phyloP scores from a whole-genome alignment of 2,329 filamentous ascomycete genomes.

The Pleurostoma richardsiae region DNA sequence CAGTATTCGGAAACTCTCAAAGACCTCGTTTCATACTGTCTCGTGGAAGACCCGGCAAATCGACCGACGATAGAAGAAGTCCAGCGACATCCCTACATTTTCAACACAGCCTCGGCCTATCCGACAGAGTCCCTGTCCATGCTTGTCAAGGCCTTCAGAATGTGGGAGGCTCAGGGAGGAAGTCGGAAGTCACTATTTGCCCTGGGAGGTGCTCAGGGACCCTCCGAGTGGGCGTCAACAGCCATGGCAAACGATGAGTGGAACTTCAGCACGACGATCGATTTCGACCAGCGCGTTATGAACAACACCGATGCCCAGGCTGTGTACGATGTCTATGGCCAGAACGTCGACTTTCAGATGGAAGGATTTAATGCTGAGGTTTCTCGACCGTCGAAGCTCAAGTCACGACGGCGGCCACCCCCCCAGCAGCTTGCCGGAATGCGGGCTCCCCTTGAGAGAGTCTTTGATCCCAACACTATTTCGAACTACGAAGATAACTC shows the following conservation, averaged over 20 bases:
- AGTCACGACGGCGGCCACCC: constrained; percentile 42
- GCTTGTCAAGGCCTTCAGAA: constrained; percentile 66
- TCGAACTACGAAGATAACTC: constrained; percentile 62
- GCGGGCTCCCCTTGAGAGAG: constrained; percentile 56
- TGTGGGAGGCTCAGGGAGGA: constrained; percentile 72
- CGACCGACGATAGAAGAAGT: constrained; percentile 67
- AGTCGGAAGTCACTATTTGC: constrained; percentile 62
- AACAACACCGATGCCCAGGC: constrained; percentile 49
- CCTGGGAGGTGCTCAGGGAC: constrained; percentile 51
- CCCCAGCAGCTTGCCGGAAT: constrained; percentile 55
- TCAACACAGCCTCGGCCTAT: constrained; percentile 55
- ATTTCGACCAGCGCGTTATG: constrained; percentile 56
- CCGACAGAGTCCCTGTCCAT: constrained; percentile 59
- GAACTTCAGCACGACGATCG: constrained; percentile 63
- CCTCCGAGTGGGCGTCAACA: constrained; percentile 36
- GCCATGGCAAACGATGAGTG: constrained; percentile 54
- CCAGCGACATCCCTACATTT: constrained; percentile 65
- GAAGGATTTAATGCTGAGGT: constrained; percentile 36
- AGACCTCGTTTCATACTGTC: constrained; percentile 67
- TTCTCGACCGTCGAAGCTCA: constrained; percentile 46
- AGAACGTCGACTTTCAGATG: constrained; percentile 47
- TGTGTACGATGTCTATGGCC: constrained; percentile 53
- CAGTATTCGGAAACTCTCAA: constrained; percentile 65
- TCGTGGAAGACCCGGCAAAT: constrained; percentile 62
- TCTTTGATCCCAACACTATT: constrained; percentile 62